Evolutionary conservation across 2,329 filamentous ascomycete genomes (phyloP), one percentile per base, ranked within the genome.

Genomic region (Exophiala oligosperma): DNA sequence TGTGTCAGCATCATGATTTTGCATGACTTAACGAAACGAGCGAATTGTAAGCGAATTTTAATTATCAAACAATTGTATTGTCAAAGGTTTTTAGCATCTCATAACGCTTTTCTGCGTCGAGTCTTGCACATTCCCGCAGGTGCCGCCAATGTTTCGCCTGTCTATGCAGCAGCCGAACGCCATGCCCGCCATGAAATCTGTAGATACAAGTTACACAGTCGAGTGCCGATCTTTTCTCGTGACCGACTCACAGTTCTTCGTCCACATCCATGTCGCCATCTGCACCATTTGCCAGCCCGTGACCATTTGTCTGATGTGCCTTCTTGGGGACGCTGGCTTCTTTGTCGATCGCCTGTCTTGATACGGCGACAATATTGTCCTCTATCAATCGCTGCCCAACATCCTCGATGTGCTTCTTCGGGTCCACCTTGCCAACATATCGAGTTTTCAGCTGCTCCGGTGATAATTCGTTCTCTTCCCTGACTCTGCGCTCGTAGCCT

Each of bases 311-410:
- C 61, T 70, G 52, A 64, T 74, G 56, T 59, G 89, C 82, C 76
- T 88, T 87, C 73, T 84, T 87, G 21, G 93, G 91, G 76, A 96
- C 90, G 4, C 92, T 94, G 2, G 94, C 94, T 76, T 99, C 94
- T 79, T 97, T 97, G 79, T 97, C 94, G 70, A 99, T 97, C 93
- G 99, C 97, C 76, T 97, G 94, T 73, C 93, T 84, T 65, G 92
- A 95, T n/a, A 99, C 92, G 2, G 92, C 91, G 11, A 99, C 94
- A 65, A 99, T 99, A 77, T 99, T 99, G 83, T 99, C 94, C 78
- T 99, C 95, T 70, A 99, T 97, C 65, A 97, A 84, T 73, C 95
- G 88, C 77, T 97, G 92, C 55, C 94, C 94, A 48, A 99, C 91
- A 68, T 96, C 92, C 76, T 97, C 92, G 72, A 99, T 84, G 74